Base-by-base conservation (phyloP, 495 filamentous ascomycete genomes). In the Ramalina peruviana region DNA sequence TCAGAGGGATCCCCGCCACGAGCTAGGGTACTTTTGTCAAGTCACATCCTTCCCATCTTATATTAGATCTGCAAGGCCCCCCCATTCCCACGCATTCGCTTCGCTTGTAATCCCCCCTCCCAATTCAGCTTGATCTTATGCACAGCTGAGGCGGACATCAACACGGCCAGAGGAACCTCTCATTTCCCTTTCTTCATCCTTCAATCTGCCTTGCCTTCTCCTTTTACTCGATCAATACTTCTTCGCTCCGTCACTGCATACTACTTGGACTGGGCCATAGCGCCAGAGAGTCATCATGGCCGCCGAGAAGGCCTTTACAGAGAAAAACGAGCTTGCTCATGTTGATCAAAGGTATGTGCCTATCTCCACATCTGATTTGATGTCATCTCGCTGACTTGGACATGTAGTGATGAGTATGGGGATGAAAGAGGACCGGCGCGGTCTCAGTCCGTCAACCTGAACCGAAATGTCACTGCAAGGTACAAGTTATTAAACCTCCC, bases 401-500 rank as follows among this genome's bases (percentile, higher is more conserved):
- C 13, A 13, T n/a, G 6, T 41, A 41, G 40, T 41, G 40, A 19
- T 33, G 12, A 33, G 30, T 33, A 33, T 33, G 30, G 7, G 30
- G 30, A 33, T 33, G 30, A 48, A 17, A 48, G 45, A 36, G 19
- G 45, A 19, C 21, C 26, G 9, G 33, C 23, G 13, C 45, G 45
- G 15, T 17, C 16, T 6, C 13, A 48, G 1, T 48, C 45, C 27
- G 54, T 59, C 5, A 54, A 55, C 39, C 27, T 59, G 53, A 59
- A 59, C 16, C 54, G 51, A 15, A 59, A 59, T 17, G 33, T 54
- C 27, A 51, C 57, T 19, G 57, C 57, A 6, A 46, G 57, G 57
- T 59, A 52, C 7, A 51, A 42, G n/a, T 37, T 30, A 2, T 12
- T 23, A 15, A n/a, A 12, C 10, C 19, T n/a, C 11, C 23, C 41